Evolutionary conservation across 805 yeast species (phyloP).

Genomic region (Candida mattraensis): DNA sequence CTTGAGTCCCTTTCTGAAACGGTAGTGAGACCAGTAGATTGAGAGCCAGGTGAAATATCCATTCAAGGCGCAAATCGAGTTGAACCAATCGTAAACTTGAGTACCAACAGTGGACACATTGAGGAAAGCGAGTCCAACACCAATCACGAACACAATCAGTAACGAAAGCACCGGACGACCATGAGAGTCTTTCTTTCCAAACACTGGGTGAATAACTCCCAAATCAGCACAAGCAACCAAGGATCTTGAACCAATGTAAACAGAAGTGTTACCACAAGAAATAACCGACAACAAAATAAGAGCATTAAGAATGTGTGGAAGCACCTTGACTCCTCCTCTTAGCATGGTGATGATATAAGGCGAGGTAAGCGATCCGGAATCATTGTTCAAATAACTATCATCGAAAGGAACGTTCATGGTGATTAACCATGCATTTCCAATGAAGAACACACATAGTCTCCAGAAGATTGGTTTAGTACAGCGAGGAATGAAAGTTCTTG

Average conservation of each 20-base stretch:
- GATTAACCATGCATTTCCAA: slow-evolving; percentile 48
- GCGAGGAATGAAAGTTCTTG: slow-evolving; percentile 54
- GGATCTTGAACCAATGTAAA: slow-evolving; percentile 52
- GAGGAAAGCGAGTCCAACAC: slow-evolving; percentile 56
- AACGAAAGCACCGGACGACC: slow-evolving; percentile 65
- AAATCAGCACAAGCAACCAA: slow-evolving; percentile 56
- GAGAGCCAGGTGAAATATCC: slow-evolving; percentile 63
- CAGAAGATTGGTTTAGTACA: slow-evolving; percentile 57
- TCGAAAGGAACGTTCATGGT: slow-evolving; percentile 59
- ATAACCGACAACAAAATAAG: slow-evolving; percentile 55
- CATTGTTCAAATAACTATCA: slow-evolving; percentile 43
- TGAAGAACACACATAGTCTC: slow-evolving; percentile 52
- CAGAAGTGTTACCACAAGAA: slow-evolving; percentile 60
- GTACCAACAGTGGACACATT: slow-evolving; percentile 60
- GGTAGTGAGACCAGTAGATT: slow-evolving; percentile 54
- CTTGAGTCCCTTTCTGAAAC: slow-evolving; percentile 58
- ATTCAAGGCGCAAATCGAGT: slow-evolving; percentile 61
- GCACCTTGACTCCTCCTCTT: slow-evolving; percentile 47
- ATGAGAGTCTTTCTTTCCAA: slow-evolving; percentile 53
- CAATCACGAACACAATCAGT: slow-evolving; percentile 49
- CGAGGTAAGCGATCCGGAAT: slow-evolving; percentile 57
- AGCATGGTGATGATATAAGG: slow-evolving; percentile 66
- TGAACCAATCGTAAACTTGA: slow-evolving; percentile 62
- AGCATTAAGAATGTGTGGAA: slow-evolving; percentile 63
- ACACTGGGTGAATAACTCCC: slow-evolving; percentile 60